Base-by-base conservation (phyloP, 139 green algal genomes). In the Bryopsis sp. region DNA sequence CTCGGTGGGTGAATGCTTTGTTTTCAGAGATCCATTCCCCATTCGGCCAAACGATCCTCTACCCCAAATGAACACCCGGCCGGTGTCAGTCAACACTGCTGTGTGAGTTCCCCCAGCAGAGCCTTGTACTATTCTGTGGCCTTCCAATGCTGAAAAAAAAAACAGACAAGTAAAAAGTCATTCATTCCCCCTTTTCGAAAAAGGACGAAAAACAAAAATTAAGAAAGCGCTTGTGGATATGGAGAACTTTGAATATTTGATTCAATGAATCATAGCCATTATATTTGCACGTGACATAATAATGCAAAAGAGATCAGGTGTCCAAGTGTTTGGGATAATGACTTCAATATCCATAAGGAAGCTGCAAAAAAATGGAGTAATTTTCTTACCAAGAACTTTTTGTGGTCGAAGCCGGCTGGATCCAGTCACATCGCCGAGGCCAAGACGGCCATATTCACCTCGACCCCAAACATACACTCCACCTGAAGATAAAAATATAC, bases 381-480 rank as follows among this genome's bases (percentile, higher is more conserved):
- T 47, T 8, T 6, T 19, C 61, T 66, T 32, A 32, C 67, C 48
- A 22, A 64, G 34, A 47, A 96, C 79, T 57, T 82, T 79, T n/a
- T 82, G 74, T 4, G 90, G 85, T 6, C 85, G 76, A 68, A 95
- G 76, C 73, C 84, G 83, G 76, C 78, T 88, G 43, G 63, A 78
- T 36, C 88, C 90, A 0, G 58, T 78, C 24, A 67, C 67, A 74
- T 95, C 90, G 8, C 85, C 89, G 33, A 95, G 72, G 22, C 90
- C 90, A 69, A 96, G 82, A 29, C 90, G 75, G 1, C 90, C 90
- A 70, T 96, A 95, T 81, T 96, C 89, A 15, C 90, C 90, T 1
- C 90, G 81, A 0, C 90, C 90, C 89, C 89, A 95, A 24, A 87
- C 72, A 65, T 82, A 95, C 34, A 93, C 78, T 76, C 89, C 78